A percentile compares a stretch with the other conserved stretches of the same genome.
These are phyloP conservation scores for Scopulariopsis brevicaulis DNA, from an alignment of 2,329 filamentous ascomycete species.

Conservation along the genomic window DNA sequence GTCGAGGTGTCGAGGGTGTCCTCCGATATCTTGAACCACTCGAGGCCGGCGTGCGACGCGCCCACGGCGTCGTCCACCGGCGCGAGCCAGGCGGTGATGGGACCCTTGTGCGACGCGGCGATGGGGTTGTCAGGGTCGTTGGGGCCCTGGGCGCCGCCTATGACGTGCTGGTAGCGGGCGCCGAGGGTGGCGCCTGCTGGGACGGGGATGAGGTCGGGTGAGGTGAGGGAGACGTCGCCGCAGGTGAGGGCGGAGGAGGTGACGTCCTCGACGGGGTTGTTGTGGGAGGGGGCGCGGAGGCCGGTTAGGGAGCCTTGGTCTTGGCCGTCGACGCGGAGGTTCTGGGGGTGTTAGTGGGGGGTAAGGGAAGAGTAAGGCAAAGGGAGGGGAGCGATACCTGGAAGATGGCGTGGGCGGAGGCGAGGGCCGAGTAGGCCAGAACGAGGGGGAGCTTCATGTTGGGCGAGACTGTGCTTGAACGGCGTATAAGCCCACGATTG, in stretches of 20 bases:
- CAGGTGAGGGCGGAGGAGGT: slow-evolving; percentile 36
- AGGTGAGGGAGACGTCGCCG: slow-evolving; percentile 29
- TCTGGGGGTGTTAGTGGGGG: slow-evolving; percentile 3
- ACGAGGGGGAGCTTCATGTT: slow-evolving; percentile 1
- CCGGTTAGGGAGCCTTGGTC: slow-evolving; percentile 37
- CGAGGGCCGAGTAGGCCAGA: slow-evolving; percentile 13
- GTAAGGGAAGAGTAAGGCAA: neutral
- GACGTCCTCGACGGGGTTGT: slow-evolving; percentile 40
- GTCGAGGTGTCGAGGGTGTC: slow-evolving; percentile 30
- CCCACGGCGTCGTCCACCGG: slow-evolving; percentile 39
- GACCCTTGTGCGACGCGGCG: slow-evolving; percentile 40
- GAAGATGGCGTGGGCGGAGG: slow-evolving; percentile 29
- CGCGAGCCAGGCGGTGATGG: slow-evolving; percentile 39
- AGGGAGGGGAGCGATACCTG: slow-evolving; percentile 13
- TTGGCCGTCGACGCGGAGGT: slow-evolving; percentile 32
- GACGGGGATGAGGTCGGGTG: slow-evolving; percentile 31
- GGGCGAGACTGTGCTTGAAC: neutral
- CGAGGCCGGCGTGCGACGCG: slow-evolving; percentile 24
- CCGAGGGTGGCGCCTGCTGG: slow-evolving; percentile 39
- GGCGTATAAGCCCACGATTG: no score
- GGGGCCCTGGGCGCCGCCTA: slow-evolving; percentile 38
- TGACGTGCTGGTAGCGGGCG: slow-evolving; percentile 39
- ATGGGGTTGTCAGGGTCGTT: slow-evolving; percentile 41
- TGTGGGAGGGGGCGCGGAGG: slow-evolving; percentile 37
- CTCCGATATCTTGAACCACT: slow-evolving; percentile 45